Evolutionary conservation across 2,329 filamentous ascomycete genomes (phyloP).

Genomic region (Pseudomassariella vexata): DNA sequence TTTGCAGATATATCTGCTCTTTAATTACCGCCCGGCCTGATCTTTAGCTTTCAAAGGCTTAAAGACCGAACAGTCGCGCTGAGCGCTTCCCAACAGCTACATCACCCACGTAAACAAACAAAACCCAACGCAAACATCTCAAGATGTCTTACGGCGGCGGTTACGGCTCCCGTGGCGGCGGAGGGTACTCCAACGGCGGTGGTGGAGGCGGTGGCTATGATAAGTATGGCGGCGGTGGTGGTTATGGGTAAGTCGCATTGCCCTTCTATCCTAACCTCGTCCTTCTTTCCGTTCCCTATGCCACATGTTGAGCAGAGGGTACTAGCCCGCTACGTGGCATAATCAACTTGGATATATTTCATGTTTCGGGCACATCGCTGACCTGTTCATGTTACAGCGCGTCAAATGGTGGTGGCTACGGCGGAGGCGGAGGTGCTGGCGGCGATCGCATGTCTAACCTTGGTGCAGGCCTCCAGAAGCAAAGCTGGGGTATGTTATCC

Average conservation of each 20-base stretch:
- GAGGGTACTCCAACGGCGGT: conserved; percentile 32
- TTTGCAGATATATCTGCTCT: conserved; percentile 2
- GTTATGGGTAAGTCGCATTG: conserved; percentile 23
- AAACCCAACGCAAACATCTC: conserved; percentile 15
- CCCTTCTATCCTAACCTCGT: conserved; percentile 2
- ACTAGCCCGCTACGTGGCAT: no score
- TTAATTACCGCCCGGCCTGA: no score
- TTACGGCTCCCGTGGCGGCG: conserved; percentile 39
- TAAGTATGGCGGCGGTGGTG: conserved; percentile 21
- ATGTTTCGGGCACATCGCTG: no score
- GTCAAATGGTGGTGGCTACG: conserved; percentile 29
- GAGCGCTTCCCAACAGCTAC: no score
- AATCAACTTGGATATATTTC: no score
- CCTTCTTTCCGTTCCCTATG: not conserved
- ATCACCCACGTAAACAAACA: no score
- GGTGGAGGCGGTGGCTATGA: conserved; percentile 17
- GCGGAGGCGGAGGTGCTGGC: conserved; percentile 52
- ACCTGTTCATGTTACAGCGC: no score
- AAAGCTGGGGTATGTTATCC: conserved; percentile 71
- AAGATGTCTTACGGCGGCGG: conserved; percentile 67
- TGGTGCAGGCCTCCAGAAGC: conserved; percentile 79
- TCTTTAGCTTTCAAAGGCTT: no score
- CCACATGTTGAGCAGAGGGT: no score
- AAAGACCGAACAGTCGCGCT: no score
- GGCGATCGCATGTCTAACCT: conserved; percentile 94